Conservation (phyloP, 208 protist species). For the Trypanosoma conorhini region DNA sequence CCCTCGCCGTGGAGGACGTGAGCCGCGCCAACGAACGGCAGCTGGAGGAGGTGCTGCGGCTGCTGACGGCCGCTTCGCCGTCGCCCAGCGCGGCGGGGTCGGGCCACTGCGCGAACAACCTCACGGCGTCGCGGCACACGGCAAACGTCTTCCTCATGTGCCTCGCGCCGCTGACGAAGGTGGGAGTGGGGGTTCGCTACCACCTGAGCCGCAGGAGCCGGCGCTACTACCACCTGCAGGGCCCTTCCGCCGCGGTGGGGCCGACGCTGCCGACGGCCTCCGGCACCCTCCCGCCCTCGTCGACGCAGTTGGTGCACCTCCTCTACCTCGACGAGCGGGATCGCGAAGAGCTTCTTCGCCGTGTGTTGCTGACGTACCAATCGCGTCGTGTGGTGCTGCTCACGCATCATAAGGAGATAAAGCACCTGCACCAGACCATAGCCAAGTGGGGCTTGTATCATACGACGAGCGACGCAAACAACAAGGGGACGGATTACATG, state of each 20-base stretch:
- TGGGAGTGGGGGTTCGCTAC: conserved; percentile 43
- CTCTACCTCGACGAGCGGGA: conserved; percentile 56
- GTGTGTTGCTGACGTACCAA: conserved; percentile 45
- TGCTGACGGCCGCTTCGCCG: conserved; percentile 5
- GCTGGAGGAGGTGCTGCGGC: conserved; percentile 24
- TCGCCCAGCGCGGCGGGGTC: neutral
- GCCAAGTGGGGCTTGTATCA: conserved; percentile 47
- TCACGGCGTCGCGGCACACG: conserved; percentile 17
- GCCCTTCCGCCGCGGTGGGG: conserved; percentile 33
- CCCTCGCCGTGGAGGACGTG: conserved; percentile 25
- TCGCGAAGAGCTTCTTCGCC: conserved; percentile 46
- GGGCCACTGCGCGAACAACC: neutral
- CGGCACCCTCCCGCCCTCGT: conserved; percentile 45
- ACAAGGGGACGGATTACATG: conserved; percentile 22
- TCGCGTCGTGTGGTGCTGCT: conserved; percentile 58
- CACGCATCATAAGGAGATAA: conserved; percentile 80
- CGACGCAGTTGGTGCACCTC: conserved; percentile 48
- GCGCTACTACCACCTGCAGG: conserved; percentile 68
- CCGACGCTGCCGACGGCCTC: conserved; percentile 30
- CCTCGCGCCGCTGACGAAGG: conserved; percentile 37
- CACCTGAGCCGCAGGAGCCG: conserved; percentile 57
- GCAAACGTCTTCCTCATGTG: conserved; percentile 43
- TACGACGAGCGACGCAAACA: neutral
- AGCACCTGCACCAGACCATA: conserved; percentile 49
- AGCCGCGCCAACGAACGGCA: conserved; percentile 3